Evolutionary conservation across 768 basidiomycete species (phyloP).

Genomic region (Omphalotus guepiniiformis): DNA sequence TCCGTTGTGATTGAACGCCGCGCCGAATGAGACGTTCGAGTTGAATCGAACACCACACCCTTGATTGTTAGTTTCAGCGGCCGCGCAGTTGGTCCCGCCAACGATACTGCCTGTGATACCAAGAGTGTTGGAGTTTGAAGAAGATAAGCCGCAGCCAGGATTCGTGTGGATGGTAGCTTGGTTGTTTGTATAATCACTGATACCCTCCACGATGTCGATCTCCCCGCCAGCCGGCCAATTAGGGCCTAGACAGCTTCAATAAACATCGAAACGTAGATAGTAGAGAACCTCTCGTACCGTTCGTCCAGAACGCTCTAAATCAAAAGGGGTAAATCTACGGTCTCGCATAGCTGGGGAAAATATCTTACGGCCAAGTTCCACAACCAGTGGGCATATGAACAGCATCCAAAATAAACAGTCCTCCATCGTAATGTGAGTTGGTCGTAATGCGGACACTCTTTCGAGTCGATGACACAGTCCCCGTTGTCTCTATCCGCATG

Average conservation of each 20-base stretch:
- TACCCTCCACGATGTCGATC: slow-evolving; percentile 84
- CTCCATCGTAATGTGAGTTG: slow-evolving; percentile 52
- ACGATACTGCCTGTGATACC: slow-evolving; percentile 63
- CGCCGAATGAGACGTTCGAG: slow-evolving; percentile 67
- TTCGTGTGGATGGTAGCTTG: slow-evolving; percentile 73
- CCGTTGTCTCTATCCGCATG: slow-evolving; percentile 87
- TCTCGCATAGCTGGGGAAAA: slow-evolving; percentile 1
- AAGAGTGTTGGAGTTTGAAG: slow-evolving; percentile 40
- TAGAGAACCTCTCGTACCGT: slow-evolving; percentile 16
- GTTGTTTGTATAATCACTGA: slow-evolving; percentile 75
- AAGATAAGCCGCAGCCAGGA: slow-evolving; percentile 62
- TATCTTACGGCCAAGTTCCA: slow-evolving; percentile 52
- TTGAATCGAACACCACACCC: slow-evolving; percentile 78
- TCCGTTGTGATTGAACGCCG: slow-evolving; percentile 76
- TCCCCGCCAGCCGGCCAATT: slow-evolving; percentile 67
- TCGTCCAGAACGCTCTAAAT: slow-evolving; percentile 29
- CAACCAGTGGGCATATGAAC: slow-evolving; percentile 75
- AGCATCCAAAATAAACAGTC: slow-evolving; percentile 77
- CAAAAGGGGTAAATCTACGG: neutral
- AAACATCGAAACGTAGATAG: neutral
- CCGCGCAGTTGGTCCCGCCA: slow-evolving; percentile 69
- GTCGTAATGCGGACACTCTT: slow-evolving; percentile 78
- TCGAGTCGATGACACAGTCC: slow-evolving; percentile 60
- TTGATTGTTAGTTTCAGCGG: slow-evolving; percentile 61
- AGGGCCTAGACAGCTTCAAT: slow-evolving; percentile 34